Evolutionary conservation across 371 early-diverging fungal species (phyloP).

Genomic region (Gilbertella persicaria): DNA sequence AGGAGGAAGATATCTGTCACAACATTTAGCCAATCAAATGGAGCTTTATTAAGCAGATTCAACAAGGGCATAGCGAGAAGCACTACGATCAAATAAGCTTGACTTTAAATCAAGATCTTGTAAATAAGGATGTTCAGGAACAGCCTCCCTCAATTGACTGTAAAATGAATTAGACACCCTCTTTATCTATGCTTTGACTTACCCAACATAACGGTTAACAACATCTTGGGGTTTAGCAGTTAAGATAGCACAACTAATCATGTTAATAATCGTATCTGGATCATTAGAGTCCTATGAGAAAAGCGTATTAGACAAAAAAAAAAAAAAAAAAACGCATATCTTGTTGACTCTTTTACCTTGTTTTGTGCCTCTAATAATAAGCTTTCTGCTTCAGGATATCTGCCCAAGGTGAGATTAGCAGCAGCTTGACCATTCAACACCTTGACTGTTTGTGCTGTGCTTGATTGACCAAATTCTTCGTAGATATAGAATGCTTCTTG

Average conservation of each 20-base stretch:
- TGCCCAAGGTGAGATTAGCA: conserved; percentile 77
- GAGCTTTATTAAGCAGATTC: conserved; percentile 29
- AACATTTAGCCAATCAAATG: neutral
- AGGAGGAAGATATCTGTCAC: neutral
- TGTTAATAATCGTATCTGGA: conserved; percentile 88
- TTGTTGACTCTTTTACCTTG: conserved; percentile 47
- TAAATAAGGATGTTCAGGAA: conserved; percentile 82
- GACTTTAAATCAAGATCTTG: conserved; percentile 78
- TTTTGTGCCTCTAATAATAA: conserved; percentile 80
- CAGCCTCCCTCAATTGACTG: conserved; percentile 78
- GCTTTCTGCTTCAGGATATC: conserved; percentile 86
- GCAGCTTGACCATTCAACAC: conserved; percentile 86
- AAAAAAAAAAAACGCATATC: too few species aligned
- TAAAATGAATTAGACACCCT: neutral
- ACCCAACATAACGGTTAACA: conserved; percentile 67
- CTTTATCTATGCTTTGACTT: conserved; percentile 16
- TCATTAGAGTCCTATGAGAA: conserved; percentile 66
- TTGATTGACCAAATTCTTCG: conserved; percentile 88
- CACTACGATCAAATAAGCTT: conserved; percentile 78
- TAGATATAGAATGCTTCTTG: conserved; percentile 92
- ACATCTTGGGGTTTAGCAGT: conserved; percentile 73
- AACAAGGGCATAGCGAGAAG: conserved; percentile 43
- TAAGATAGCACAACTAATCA: conserved; percentile 72
- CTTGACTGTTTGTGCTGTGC: conserved; percentile 70
- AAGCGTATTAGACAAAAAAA: neutral